Evolutionary conservation across 352 stramenopile genomes (phyloP).

Genomic region (Pythium scleroteichum): DNA sequence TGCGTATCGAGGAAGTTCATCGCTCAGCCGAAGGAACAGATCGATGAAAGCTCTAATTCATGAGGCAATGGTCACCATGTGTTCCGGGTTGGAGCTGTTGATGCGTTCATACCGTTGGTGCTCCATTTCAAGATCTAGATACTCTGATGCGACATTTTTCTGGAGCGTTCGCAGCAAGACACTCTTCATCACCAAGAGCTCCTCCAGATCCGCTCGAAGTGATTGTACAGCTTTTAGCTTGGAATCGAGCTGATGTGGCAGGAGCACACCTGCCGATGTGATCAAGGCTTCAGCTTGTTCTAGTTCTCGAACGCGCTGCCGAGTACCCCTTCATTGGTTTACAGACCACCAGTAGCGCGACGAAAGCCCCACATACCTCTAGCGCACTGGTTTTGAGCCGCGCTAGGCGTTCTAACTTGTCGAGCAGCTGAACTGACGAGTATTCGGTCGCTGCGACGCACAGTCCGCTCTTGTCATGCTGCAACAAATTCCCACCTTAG

Average conservation of each 20-base stretch:
- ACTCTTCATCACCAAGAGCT: constrained; percentile 39
- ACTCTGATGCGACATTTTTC: constrained; percentile 34
- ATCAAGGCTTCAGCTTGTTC: constrained; percentile 38
- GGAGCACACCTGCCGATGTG: constrained; percentile 24
- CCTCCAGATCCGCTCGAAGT: constrained; percentile 32
- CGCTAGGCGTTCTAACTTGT: constrained; percentile 26
- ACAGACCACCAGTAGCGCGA: background rate
- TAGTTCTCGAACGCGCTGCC: constrained; percentile 37
- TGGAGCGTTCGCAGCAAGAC: constrained; percentile 42
- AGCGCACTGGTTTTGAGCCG: constrained; percentile 27
- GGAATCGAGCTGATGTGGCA: constrained; percentile 33
- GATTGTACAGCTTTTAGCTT: constrained; percentile 23
- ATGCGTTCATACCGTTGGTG: constrained; percentile 35
- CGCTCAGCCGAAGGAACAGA: constrained; percentile 51
- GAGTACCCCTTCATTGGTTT: background rate
- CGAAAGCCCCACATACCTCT: constrained; percentile 12
- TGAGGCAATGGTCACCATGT: background rate
- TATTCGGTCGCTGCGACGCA: constrained; percentile 16
- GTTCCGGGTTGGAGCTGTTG: too few species aligned
- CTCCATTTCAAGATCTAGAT: constrained; percentile 42
- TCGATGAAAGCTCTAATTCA: constrained; percentile 40
- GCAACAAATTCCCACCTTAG: background rate
- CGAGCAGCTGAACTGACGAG: constrained; percentile 33
- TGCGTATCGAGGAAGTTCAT: constrained; percentile 36
- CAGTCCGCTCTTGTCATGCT: constrained; percentile 8